Conservation (phyloP, 2,329 filamentous ascomycete genomes). For the Xylariaceae sp. region DNA sequence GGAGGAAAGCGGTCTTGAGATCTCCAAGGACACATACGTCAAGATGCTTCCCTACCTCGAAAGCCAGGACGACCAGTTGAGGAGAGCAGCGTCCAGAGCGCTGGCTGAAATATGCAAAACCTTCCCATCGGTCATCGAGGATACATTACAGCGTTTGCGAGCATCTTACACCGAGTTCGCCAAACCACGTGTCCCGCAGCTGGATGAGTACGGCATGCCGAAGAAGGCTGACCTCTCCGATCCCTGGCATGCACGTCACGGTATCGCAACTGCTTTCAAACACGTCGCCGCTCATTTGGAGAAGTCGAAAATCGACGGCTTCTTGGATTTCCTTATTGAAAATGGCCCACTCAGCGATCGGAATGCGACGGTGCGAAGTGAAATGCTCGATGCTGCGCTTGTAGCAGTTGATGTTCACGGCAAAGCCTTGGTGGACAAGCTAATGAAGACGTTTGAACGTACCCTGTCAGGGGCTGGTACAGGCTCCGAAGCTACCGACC, state of each 20-base stretch:
- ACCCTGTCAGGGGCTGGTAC: slow-evolving; percentile 83
- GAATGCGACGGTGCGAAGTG: slow-evolving; percentile 68
- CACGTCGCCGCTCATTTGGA: slow-evolving; percentile 70
- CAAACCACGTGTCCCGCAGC: slow-evolving; percentile 74
- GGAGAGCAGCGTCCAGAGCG: slow-evolving; percentile 75
- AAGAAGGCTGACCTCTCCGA: slow-evolving; percentile 82
- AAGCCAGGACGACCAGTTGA: slow-evolving; percentile 72
- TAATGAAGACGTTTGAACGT: slow-evolving; percentile 89
- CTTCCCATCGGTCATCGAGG: slow-evolving; percentile 54
- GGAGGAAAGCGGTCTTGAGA: slow-evolving; percentile 81
- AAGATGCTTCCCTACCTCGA: slow-evolving; percentile 74
- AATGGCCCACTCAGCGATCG: slow-evolving; percentile 81
- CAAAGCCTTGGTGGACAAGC: slow-evolving; percentile 72
- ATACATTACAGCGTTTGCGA: slow-evolving; percentile 61
- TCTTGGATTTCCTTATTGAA: slow-evolving; percentile 81
- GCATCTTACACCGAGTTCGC: slow-evolving; percentile 70
- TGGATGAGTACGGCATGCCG: slow-evolving; percentile 92
- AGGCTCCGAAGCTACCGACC: slow-evolving; percentile 73
- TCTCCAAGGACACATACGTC: slow-evolving; percentile 59
- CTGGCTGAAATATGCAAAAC: slow-evolving; percentile 67
- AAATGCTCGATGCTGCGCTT: slow-evolving; percentile 90
- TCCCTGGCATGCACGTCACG: slow-evolving; percentile 86
- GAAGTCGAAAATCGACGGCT: slow-evolving; percentile 63
- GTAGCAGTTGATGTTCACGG: slow-evolving; percentile 76
- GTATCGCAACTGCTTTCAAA: slow-evolving; percentile 80